A percentile compares a stretch with the other conserved stretches of the same genome.
These are phyloP conservation scores for Umbelopsis sp. DNA, from an alignment of 192 early-diverging fungal genomes.

Conservation along the genomic window DNA sequence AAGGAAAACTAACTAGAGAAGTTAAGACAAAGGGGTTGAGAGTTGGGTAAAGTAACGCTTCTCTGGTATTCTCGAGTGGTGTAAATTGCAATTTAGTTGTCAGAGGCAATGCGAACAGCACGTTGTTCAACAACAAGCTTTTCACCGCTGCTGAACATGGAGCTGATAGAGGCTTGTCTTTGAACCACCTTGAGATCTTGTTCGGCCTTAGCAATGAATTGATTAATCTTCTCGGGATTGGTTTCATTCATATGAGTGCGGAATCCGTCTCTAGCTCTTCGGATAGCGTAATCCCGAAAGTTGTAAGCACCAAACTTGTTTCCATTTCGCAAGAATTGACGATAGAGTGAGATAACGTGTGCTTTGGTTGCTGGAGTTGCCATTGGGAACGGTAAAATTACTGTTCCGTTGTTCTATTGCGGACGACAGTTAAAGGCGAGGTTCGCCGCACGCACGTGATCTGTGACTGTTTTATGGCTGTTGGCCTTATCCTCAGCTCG, in stretches of 20 bases:
- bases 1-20: background rate
- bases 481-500: too few species aligned
- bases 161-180: constrained; percentile 78
- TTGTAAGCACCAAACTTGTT: constrained; percentile 83
- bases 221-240: constrained; percentile 56
- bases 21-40: too few species aligned
- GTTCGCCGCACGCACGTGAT: background rate
- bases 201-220: constrained; percentile 62
- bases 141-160: constrained; percentile 66
- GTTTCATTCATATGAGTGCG: constrained; percentile 56
- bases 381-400: constrained; percentile 1
- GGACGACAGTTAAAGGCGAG: too few species aligned
- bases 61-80: constrained; percentile 20
- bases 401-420: background rate
- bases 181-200: constrained; percentile 71
- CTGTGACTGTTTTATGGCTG: background rate
- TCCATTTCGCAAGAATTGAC: constrained; percentile 72
- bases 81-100: constrained; percentile 17
- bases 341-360: constrained; percentile 77
- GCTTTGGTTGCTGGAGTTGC: constrained; percentile 45
- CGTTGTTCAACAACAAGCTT: constrained; percentile 70
- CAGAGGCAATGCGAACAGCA: constrained; percentile 6
- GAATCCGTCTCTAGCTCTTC: constrained; percentile 82
- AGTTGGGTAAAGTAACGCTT: too few species aligned
- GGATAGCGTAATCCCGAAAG: constrained; percentile 85